These are phyloP conservation scores for Psidium guajava DNA, from an alignment of 345 rosid genomes.

Conservation along the genomic window DNA sequence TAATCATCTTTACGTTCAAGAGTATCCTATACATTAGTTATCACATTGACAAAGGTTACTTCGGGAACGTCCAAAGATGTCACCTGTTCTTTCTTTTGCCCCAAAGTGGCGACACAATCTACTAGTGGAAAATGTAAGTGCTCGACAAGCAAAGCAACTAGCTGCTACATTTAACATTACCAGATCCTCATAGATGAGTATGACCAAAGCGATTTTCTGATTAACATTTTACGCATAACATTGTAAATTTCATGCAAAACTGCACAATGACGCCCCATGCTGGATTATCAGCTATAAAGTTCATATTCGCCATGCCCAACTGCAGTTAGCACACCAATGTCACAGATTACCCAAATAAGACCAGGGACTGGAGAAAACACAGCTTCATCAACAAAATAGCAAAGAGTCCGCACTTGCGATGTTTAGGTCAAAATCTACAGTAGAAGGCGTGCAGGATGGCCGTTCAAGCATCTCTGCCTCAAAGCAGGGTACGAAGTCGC, in stretches of 20 bases:
- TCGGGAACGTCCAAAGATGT: neutral
- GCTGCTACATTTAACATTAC: neutral
- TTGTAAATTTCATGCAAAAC: neutral
- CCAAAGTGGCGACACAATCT: rapidly evolving
- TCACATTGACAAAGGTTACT: neutral
- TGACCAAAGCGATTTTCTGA: neutral
- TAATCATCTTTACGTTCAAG: neutral
- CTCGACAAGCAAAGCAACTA: neutral
- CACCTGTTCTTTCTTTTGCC: neutral
- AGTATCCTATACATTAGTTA: too few relatives aligned
- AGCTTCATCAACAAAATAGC: neutral
- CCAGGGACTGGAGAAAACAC: neutral
- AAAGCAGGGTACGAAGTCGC: rapidly evolving
- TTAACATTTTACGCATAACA: neutral
- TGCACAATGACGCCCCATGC: neutral
- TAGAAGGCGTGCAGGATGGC: neutral
- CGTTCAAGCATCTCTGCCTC: neutral
- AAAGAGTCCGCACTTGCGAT: neutral
- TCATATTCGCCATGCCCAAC: neutral
- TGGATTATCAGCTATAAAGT: neutral
- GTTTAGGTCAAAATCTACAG: neutral
- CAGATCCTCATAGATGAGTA: neutral
- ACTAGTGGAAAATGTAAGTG: neutral
- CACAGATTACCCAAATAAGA: neutral
- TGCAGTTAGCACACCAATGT: neutral